Percentiles rank a stretch among this genome's conserved stretches.
Conservation (phyloP, 495 filamentous ascomycete genomes). For the Aspergillus avenaceus region DNA sequence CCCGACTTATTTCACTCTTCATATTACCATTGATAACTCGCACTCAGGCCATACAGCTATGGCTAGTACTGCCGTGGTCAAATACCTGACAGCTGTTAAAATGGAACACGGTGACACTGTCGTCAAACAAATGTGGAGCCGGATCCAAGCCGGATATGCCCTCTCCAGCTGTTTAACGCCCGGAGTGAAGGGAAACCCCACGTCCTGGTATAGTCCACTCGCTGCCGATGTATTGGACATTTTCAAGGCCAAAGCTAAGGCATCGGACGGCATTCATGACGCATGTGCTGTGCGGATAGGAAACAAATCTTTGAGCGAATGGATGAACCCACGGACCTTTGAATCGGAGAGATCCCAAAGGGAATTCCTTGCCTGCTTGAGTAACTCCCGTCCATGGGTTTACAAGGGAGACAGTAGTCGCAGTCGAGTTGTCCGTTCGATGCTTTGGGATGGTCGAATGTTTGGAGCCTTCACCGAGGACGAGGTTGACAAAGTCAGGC, state of each 20-base stretch:
- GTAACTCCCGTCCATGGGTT: constrained; percentile 34
- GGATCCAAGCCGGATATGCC: constrained; percentile 45
- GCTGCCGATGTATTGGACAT: constrained; percentile 18
- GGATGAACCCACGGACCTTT: constrained; percentile 29
- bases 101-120: constrained; percentile 17
- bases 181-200: background rate
- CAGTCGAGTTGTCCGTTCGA: constrained; percentile 33
- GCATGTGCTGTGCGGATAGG: constrained; percentile 29
- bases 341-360: constrained; percentile 17
- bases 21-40: constrained; percentile 48
- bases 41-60: constrained; percentile 48
- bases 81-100: constrained; percentile 32
- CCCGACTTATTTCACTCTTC: constrained; percentile 47
- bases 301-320: constrained; percentile 25
- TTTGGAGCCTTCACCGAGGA: constrained; percentile 44
- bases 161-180: constrained; percentile 19
- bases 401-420: constrained; percentile 26
- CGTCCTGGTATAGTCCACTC: background rate
- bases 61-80: constrained; percentile 31
- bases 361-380: constrained; percentile 22
- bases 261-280: constrained; percentile 31
- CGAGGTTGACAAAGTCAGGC: constrained; percentile 30
- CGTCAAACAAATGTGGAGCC: constrained; percentile 34
- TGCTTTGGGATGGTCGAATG: constrained; percentile 44
- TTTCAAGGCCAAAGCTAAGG: constrained; percentile 26